Evolutionary conservation across 352 stramenopile genomes (phyloP).

Genomic region (Plasmopara muralis): DNA sequence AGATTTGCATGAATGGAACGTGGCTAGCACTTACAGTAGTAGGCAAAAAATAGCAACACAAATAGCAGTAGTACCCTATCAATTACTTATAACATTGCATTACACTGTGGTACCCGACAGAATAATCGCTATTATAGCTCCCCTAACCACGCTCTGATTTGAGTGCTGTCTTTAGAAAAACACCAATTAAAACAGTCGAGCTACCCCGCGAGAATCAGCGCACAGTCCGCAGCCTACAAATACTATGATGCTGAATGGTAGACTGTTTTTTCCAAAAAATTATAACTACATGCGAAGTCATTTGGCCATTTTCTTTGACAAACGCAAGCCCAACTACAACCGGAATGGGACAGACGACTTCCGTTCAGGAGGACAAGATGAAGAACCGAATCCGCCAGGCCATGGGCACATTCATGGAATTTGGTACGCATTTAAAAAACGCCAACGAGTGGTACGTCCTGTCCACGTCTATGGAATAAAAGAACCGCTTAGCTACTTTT

Average conservation of each 20-base stretch:
- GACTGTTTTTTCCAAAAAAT: conserved; percentile 10
- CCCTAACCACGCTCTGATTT: too few species aligned
- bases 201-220: conserved; percentile 4
- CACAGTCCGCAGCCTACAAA: conserved; percentile 7
- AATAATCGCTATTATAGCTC: too few species aligned
- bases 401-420: conserved; percentile 69
- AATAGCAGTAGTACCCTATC: too few species aligned
- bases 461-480: conserved; percentile 10
- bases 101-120: too few species aligned
- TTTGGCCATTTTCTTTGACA: conserved; percentile 21
- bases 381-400: conserved; percentile 57
- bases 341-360: conserved; percentile 62
- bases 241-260: background rate
- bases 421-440: conserved; percentile 61
- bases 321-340: background rate
- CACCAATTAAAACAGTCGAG: background rate
- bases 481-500: background rate
- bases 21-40: background rate
- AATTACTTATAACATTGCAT: too few species aligned
- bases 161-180: too few species aligned
- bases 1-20: conserved; percentile 14
- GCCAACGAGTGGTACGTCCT: conserved; percentile 65
- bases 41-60: background rate
- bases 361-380: conserved; percentile 66
- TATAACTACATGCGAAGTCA: conserved; percentile 7